A percentile compares a stretch with the other conserved stretches of the same genome.
These are phyloP conservation scores for Epichloe festucae DNA, from an alignment of 2,329 filamentous ascomycete genomes.

Conservation along the genomic window DNA sequence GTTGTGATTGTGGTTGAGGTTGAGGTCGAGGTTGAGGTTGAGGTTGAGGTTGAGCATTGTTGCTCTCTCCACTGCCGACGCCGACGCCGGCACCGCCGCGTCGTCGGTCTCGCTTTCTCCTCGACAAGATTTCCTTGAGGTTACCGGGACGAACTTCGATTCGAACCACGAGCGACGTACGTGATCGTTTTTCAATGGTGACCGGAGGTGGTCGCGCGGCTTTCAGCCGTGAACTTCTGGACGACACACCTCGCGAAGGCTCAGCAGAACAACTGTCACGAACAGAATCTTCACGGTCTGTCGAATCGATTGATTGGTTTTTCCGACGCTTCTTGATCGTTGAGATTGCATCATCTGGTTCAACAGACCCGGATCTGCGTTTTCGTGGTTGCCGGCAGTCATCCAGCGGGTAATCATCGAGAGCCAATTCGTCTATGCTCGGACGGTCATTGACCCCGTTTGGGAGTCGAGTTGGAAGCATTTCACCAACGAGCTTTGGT, in stretches of 20 bases:
- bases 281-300: slow-evolving; percentile 22
- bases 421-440: slow-evolving; percentile 59
- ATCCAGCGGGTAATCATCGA: slow-evolving; percentile 62
- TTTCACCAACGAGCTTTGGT: slow-evolving; percentile 28
- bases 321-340: slow-evolving; percentile 41
- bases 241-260: slow-evolving; percentile 17
- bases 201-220: slow-evolving; percentile 26
- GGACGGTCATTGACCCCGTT: slow-evolving; percentile 36
- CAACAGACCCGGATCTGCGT: slow-evolving; percentile 65
- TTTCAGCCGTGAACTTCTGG: slow-evolving; percentile 49
- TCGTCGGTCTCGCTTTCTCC: slow-evolving; percentile 21
- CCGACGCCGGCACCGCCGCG: slow-evolving; percentile 10
- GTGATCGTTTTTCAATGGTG: slow-evolving; percentile 26
- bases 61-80: slow-evolving; percentile 1
- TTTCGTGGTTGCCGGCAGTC: slow-evolving; percentile 69
- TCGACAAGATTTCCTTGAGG: slow-evolving; percentile 24
- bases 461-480: slow-evolving; percentile 26
- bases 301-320: slow-evolving; percentile 33
- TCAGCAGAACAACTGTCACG: slow-evolving; percentile 16
- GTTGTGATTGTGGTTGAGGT: too few species aligned
- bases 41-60: too few species aligned
- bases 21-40: too few species aligned
- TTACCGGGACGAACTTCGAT: slow-evolving; percentile 25
- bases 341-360: slow-evolving; percentile 41
- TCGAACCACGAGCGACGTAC: slow-evolving; percentile 22